These are phyloP conservation scores for Phialophora macrospora DNA, from an alignment of 2,329 filamentous ascomycete species.

Conservation along the genomic window DNA sequence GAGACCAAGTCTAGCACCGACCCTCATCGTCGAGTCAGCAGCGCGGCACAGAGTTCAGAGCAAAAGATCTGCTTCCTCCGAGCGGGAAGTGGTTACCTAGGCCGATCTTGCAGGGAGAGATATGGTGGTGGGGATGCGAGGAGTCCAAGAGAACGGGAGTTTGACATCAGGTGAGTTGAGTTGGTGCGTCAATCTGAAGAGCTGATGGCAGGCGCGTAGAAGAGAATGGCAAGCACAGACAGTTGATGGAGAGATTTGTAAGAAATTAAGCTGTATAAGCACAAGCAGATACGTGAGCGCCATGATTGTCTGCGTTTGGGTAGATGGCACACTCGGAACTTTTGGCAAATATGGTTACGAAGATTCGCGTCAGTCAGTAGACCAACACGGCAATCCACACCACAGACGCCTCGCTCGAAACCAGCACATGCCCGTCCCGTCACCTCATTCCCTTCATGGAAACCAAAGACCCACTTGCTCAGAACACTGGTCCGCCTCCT, in stretches of 20 bases:
- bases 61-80: slow-evolving; percentile 43
- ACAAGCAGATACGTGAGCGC: not conserved
- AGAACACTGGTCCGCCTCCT: too few relatives aligned
- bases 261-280: not conserved
- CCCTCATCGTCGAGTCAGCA: slow-evolving; percentile 34
- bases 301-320: not conserved
- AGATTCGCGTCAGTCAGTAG: not conserved
- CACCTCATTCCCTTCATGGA: not conserved
- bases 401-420: not conserved
- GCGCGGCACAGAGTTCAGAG: slow-evolving; percentile 29
- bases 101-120: slow-evolving; percentile 21
- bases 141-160: slow-evolving; percentile 5
- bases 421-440: not conserved
- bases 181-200: not conserved
- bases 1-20: slow-evolving; percentile 40
- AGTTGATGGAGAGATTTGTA: not conserved
- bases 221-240: not conserved
- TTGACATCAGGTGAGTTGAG: slow-evolving; percentile 8
- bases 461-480: not conserved
- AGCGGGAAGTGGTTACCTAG: slow-evolving; percentile 39
- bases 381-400: not conserved
- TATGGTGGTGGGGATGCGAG: slow-evolving; percentile 17
- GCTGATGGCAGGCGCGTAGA: not conserved
- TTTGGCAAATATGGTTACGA: not conserved
- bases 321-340: not conserved